A percentile compares a stretch with the other conserved stretches of the same genome.
Conservation (phyloP, 2,329 filamentous ascomycete species). For the Tolypocladium album region DNA sequence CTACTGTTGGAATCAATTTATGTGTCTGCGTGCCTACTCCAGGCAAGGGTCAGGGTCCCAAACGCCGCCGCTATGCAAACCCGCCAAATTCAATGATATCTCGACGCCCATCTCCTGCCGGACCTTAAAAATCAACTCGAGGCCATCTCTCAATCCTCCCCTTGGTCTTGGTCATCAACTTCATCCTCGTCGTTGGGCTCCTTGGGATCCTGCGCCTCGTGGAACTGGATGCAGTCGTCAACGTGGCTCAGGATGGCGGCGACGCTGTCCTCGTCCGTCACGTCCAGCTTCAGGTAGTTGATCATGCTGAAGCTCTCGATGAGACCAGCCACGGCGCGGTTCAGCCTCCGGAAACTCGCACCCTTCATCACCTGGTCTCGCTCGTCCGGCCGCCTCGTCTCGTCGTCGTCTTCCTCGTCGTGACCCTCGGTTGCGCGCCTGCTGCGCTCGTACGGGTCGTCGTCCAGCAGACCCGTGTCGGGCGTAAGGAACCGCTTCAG, state of each 20-base stretch:
- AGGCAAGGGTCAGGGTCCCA: conserved; percentile 2
- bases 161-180: conserved; percentile 28
- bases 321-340: conserved; percentile 76
- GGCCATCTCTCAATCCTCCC: conserved; percentile 8
- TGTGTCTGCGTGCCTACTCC: background rate
- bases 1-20: background rate
- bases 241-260: conserved; percentile 79
- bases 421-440: conserved; percentile 27
- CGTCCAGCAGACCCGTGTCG: conserved; percentile 71
- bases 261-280: conserved; percentile 86
- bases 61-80: conserved; percentile 34
- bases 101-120: background rate
- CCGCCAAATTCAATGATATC: background rate
- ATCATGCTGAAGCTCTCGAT: conserved; percentile 99
- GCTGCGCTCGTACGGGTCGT: conserved; percentile 51
- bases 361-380: conserved; percentile 68
- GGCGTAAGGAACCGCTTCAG: conserved; percentile 84
- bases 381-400: conserved; percentile 50
- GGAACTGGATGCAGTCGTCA: conserved; percentile 86
- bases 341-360: conserved; percentile 69
- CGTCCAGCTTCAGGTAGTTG: conserved; percentile 82
- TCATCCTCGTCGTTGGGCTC: conserved; percentile 58
- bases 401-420: conserved; percentile 40
- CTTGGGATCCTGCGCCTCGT: conserved; percentile 84
- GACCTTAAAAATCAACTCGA: background rate